These are phyloP conservation scores for Venturiaceae sp. DNA, from an alignment of 2,329 filamentous ascomycete genomes.

Conservation along the genomic window DNA sequence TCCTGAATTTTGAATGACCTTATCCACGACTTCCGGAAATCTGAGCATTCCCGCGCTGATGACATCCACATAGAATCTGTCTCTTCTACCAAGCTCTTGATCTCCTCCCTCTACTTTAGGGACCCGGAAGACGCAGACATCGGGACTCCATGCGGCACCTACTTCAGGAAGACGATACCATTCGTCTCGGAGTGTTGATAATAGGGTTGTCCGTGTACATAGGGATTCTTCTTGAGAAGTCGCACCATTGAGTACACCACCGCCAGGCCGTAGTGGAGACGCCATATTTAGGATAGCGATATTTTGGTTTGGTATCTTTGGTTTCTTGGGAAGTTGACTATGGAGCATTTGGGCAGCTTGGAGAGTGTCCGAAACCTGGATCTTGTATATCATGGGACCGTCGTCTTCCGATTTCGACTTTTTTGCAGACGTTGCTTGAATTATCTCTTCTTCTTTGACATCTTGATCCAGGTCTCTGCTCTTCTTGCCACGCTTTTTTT, in stretches of 20 bases:
- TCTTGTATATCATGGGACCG: constrained; percentile 17
- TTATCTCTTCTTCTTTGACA: neutral
- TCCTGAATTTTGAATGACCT: constrained; percentile 9
- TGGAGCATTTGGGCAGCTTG: constrained; percentile 32
- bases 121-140: constrained; percentile 49
- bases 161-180: constrained; percentile 52
- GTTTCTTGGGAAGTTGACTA: constrained; percentile 11
- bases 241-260: constrained; percentile 50
- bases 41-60: constrained; percentile 49
- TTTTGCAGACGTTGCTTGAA: neutral
- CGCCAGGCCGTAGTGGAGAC: constrained; percentile 50
- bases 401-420: neutral
- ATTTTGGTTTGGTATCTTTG: constrained; percentile 20
- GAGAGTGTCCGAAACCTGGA: constrained; percentile 44
- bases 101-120: constrained; percentile 26
- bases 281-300: constrained; percentile 55
- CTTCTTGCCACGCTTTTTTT: neutral
- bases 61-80: constrained; percentile 50
- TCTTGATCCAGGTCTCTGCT: neutral
- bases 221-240: constrained; percentile 53
- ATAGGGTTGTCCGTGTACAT: constrained; percentile 50
- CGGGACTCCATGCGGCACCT: constrained; percentile 46
- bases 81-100: constrained; percentile 31
- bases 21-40: constrained; percentile 41
- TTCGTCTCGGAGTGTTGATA: constrained; percentile 46